A percentile compares a stretch with the other conserved stretches of the same genome.
phyloP scores from a whole-genome alignment of 192 early-diverging fungal species.

The Spizellomyces punctatus region DNA sequence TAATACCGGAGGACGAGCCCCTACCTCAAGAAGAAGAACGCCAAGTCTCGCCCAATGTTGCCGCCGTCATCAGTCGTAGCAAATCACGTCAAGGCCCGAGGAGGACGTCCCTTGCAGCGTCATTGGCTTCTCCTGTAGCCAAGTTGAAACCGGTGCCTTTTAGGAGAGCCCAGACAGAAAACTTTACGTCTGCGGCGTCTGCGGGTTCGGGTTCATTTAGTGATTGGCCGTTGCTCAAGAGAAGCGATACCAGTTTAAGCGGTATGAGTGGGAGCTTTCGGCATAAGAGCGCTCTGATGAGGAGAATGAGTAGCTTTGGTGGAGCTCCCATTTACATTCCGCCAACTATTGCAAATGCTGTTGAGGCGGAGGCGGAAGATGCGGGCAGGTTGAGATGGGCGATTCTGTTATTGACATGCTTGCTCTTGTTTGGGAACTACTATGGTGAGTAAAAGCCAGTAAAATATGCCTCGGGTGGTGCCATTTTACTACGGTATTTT shows the following conservation, averaged over 20 bases:
- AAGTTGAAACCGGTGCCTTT: constrained; percentile 16
- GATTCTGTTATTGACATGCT: constrained; percentile 45
- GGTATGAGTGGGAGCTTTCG: neutral
- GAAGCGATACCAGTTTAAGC: constrained; percentile 17
- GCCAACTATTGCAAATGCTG: neutral
- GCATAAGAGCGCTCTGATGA: constrained; percentile 22
- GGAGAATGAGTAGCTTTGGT: constrained; percentile 44
- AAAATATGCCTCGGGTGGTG: neutral
- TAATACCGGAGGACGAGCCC: too few relatives aligned
- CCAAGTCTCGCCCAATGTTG: too few relatives aligned
- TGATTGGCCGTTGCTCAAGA: neutral
- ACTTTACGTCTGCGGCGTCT: neutral
- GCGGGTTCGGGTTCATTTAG: neutral
- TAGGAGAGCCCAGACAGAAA: constrained; percentile 24
- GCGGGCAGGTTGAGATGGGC: constrained; percentile 34
- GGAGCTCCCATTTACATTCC: constrained; percentile 42
- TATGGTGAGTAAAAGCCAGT: constrained; percentile 30
- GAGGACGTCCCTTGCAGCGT: neutral
- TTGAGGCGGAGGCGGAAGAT: constrained; percentile 4
- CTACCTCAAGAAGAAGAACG: too few relatives aligned
- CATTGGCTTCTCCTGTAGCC: neutral
- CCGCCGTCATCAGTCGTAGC: neutral
- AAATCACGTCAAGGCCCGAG: neutral
- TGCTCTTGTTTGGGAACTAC: constrained; percentile 52
- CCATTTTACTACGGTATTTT: neutral